Base-by-base conservation (phyloP, 139 green algal genomes). In the Auxenochlorella pyrenoidosa region DNA sequence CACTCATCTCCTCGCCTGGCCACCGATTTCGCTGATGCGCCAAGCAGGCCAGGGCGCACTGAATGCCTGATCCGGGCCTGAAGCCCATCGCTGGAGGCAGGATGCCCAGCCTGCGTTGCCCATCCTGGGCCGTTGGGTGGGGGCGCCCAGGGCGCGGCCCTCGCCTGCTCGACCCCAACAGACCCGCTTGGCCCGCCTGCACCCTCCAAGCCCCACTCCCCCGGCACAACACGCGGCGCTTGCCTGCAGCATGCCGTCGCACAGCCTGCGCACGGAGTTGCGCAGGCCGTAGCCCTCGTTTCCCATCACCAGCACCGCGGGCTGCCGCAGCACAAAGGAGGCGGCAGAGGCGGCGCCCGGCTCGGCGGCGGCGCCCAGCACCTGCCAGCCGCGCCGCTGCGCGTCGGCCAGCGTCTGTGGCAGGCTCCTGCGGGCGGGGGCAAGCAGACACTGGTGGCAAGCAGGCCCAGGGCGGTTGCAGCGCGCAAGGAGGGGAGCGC, bases 301-400 rank as follows among this genome's bases (percentile, higher is more conserved):
- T 44, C 96, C 97, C 85, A 99, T 86, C n/a, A 99, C 97, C 38
- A 99, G 90, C 40, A 99, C 83, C 54, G 94, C 96, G 16, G 97
- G 96, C 40, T 78, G 38, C 5, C 82, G 75, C 34, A 95, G 79
- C 36, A 38, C 26, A 51, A 96, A 89, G 24, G 75, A 36, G 6
- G 68, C 44, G 63, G 90, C 85, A 24, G 87, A 79, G 41, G 91
- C 54, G 1, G 95, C 90, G 2, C 70, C 88, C 21, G 58, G 38
- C 76, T 95, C 94, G 3, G 91, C 91, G 6, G 90, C 91, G 2
- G 96, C 95, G 26, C 95, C 97, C 59, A 98, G 79, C 44, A 98
- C 94, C 21, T 63, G 71, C 96, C 96, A 98, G 58, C 96, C 96
- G 36, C 86, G 88, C 16, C 63, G 63, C 2, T 81, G 91, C 0